These are phyloP conservation scores for Mucor circinelloides DNA, from an alignment of 371 early-diverging fungal species.

Conservation along the genomic window DNA sequence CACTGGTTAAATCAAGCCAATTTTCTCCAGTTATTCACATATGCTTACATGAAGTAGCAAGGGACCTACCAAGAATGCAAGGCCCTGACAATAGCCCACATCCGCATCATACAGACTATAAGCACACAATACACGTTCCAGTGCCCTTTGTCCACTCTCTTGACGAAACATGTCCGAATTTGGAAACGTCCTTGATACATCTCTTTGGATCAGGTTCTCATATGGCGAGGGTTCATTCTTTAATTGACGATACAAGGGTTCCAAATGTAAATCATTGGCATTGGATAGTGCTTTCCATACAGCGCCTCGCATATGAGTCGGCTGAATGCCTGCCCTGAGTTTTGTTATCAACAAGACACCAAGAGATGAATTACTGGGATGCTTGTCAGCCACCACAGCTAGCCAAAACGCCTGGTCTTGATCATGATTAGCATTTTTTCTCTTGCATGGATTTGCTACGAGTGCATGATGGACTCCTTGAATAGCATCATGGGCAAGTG, in stretches of 20 bases:
- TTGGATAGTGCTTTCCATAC: constrained; percentile 93
- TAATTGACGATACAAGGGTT: constrained; percentile 83
- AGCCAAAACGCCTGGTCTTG: constrained; percentile 2
- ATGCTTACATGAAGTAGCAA: constrained; percentile 79
- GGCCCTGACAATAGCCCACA: constrained; percentile 96
- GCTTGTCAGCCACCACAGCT: constrained; percentile 34
- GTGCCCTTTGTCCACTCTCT: constrained; percentile 77
- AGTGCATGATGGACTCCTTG: not conserved
- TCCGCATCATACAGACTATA: constrained; percentile 90
- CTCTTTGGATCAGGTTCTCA: constrained; percentile 89
- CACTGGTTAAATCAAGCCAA: no score
- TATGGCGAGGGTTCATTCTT: constrained; percentile 77
- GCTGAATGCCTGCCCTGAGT: constrained; percentile 83
- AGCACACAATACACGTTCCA: constrained; percentile 86
- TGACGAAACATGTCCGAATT: constrained; percentile 80
- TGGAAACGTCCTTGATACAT: constrained; percentile 92
- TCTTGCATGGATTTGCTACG: not conserved
- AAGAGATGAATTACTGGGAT: constrained; percentile 31
- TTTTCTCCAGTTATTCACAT: not conserved
- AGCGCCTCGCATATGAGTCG: constrained; percentile 79
- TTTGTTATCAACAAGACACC: constrained; percentile 56
- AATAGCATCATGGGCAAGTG: not conserved
- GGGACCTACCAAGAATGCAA: constrained; percentile 92
- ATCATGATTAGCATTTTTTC: not conserved
- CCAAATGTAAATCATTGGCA: constrained; percentile 73